Base-by-base conservation (phyloP, 352 stramenopile genomes). In the Globisporangium echinulatum region DNA sequence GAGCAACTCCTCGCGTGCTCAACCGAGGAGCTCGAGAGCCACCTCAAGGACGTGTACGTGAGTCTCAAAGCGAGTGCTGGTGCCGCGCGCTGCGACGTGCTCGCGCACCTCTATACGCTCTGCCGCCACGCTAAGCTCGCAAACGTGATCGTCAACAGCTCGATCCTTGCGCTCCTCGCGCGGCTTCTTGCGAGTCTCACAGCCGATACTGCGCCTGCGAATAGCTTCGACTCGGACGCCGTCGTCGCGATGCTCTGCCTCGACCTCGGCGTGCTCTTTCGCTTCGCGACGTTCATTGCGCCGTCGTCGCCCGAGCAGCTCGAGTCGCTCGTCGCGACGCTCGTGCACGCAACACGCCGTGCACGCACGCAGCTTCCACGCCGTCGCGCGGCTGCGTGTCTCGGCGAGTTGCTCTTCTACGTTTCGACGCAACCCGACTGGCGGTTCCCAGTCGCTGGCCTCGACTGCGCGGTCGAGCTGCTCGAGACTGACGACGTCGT, bases 121-220 rank as follows among this genome's bases (percentile, higher is more conserved):
- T 89, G 69, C 33, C 69, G 67, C 1, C 65, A 85, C 25, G 67
- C 69, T 2, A 79, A 82, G 58, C 61, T 93, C 15, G 81, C 85
- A 0, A 89, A 91, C 52, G 76, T 92, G 49, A 87, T 94, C 55
- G 77, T 90, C 13, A 94, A 94, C 61, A 91, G 79, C 66, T 91
- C 83, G 0, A 76, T 94, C 37, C 57, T 93, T 14, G 70, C 69
- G 5, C 63, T 93, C 40, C 54, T 92, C 33, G 75, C 80, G 44
- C 82, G 75, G 52, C 67, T 90, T 52, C 49, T 91, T 33, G 59
- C 69, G 19, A 58, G 36, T 25, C 4, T 54, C 40, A 39, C 38
- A 15, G 44, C 44, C 25, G 42, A 33, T 3, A 33, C 25, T 33
- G 25, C 25, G 25, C 25, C 42, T 5, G 7, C 42, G 42, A 54